phyloP scores from a whole-genome alignment of 768 basidiomycete species.

The Lactifluus piperatus region DNA sequence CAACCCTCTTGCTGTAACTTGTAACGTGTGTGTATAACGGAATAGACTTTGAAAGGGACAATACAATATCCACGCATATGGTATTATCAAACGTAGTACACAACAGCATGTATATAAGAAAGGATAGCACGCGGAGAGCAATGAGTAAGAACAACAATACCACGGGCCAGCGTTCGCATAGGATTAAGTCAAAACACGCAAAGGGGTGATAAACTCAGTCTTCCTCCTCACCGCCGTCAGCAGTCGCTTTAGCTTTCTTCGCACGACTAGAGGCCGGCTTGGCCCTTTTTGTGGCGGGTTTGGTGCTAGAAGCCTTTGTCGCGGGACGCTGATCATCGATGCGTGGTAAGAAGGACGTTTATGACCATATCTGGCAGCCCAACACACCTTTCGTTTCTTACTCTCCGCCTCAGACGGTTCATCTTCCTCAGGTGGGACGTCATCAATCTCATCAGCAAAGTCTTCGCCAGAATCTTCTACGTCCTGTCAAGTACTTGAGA shows the following conservation, averaged over 20 bases:
- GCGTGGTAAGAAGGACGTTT: background rate
- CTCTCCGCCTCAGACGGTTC: conserved; percentile 33
- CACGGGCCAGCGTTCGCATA: background rate
- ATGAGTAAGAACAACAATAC: background rate
- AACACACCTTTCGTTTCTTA: conserved; percentile 67
- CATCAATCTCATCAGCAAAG: conserved; percentile 36
- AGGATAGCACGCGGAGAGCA: conserved; percentile 12
- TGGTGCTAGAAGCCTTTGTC: conserved; percentile 1
- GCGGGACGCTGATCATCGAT: conserved; percentile 1
- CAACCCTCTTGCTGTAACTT: background rate
- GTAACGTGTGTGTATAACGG: background rate
- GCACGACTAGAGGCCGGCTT: conserved; percentile 12
- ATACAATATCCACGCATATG: conserved; percentile 8
- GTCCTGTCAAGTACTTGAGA: conserved; percentile 20
- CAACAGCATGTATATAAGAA: conserved; percentile 2
- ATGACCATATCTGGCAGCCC: background rate
- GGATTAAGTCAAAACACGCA: background rate
- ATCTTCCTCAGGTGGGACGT: conserved; percentile 39
- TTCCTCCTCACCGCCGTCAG: conserved; percentile 5
- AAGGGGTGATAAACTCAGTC: conserved; percentile 1
- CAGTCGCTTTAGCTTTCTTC: conserved; percentile 8
- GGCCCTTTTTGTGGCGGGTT: conserved; percentile 11
- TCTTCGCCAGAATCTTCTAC: conserved; percentile 40
- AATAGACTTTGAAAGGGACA: background rate
- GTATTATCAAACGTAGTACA: conserved; percentile 14